Base-by-base conservation (phyloP, 2,329 filamentous ascomycete genomes). In the Tolypocladium tropicale region DNA sequence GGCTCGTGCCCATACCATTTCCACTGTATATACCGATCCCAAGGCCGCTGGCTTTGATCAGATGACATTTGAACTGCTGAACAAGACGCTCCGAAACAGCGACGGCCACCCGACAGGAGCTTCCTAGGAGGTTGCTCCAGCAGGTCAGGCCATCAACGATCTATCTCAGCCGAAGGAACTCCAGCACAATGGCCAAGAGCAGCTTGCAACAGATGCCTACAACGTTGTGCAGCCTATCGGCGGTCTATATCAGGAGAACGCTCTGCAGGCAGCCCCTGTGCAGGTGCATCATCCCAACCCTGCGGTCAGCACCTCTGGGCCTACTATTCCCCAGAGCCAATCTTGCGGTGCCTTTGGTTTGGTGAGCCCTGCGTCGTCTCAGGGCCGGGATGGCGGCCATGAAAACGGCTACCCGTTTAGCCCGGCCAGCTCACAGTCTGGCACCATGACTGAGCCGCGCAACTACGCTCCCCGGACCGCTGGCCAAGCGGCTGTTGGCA, bases 391-490 rank as follows among this genome's bases (percentile, higher is more conserved):
- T 32, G 55, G 51, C 32, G 21, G 9, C 23, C 14, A 39, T 16
- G 32, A 43, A 2, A 49, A 46, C 25, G 54, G 34, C 0, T 30
- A 50, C 12, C 56, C 56, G 12, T 56, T 56, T 37, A 61, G 59
- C 41, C 59, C 61, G 3, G 57, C 56, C 2, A 37, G 56, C 32
- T 41, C 36, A 14, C 48, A 41, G 12, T 56, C 56, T 11, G 58
- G 64, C 4, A 61, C 60, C 37, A 64, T 70, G 52, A 74, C 72
- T 0, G 74, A 76, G 62, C 74, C 74, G 2, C 70, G 72, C 55
- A 74, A 71, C 62, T 74, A 74, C 57, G 71, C 72, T 1, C 73
- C 74, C 4, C 67, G 70, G 6, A 66, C 67, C 7, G 58, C 65
- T 32, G 66, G 63, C 0, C 61, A 62, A n/a, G 58, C 64, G 7